phyloP scores from a whole-genome alignment of 2,329 filamentous ascomycete genomes.

The Phialophora macrospora region DNA sequence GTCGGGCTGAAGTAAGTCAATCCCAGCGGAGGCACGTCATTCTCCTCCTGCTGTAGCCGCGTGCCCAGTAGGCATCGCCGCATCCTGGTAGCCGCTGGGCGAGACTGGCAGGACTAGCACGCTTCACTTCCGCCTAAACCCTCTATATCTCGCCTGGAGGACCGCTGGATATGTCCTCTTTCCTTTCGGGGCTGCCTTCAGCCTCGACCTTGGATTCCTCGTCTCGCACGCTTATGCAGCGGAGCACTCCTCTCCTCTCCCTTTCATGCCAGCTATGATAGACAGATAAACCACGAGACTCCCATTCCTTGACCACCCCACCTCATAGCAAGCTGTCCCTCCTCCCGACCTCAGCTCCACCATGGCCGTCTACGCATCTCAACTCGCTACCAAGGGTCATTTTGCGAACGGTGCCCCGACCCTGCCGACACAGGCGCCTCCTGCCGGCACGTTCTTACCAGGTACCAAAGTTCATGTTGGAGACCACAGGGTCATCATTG shows the following conservation, averaged over 20 bases:
- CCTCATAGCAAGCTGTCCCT: constrained; percentile 17
- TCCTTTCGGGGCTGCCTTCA: constrained; percentile 23
- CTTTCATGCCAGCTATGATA: constrained; percentile 23
- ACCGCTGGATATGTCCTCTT: constrained; percentile 4
- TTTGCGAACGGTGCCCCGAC: constrained; percentile 40
- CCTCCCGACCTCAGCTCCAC: constrained; percentile 19
- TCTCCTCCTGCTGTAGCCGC: neutral
- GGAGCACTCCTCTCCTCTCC: constrained; percentile 3
- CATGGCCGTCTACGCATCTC: constrained; percentile 39
- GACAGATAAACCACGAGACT: constrained; percentile 24
- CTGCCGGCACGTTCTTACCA: constrained; percentile 86
- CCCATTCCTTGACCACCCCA: constrained; percentile 11
- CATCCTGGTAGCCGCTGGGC: neutral
- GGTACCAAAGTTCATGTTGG: constrained; percentile 98
- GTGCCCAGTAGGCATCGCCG: neutral
- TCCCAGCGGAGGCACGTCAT: neutral
- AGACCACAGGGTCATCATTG: constrained; percentile 87
- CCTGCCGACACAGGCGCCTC: constrained; percentile 43
- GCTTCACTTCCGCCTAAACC: neutral
- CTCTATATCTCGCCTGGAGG: neutral
- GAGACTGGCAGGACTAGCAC: neutral
- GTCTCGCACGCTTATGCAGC: constrained; percentile 3
- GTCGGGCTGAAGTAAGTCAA: constrained; percentile 2
- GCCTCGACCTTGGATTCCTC: neutral
- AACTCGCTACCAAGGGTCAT: constrained; percentile 32